Conservation (phyloP, 202 grass and related monocot species). For the Panicum virgatum region DNA sequence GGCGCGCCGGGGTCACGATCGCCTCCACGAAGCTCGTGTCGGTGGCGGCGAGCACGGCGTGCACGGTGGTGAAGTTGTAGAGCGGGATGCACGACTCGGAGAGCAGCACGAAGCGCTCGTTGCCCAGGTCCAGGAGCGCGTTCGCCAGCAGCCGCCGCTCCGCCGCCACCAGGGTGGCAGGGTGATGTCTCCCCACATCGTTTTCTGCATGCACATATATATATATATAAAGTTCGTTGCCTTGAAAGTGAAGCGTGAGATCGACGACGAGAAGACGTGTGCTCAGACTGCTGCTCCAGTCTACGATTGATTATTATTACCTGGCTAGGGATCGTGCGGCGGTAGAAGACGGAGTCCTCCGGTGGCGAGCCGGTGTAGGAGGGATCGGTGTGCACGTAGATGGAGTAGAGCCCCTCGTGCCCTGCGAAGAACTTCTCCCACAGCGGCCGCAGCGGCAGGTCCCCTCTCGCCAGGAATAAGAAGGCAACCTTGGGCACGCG, state of each 20-base stretch:
- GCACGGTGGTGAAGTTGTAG: conserved; percentile 46
- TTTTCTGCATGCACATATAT: conserved; percentile 42
- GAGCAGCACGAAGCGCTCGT: conserved; percentile 71
- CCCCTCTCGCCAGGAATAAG: conserved; percentile 47
- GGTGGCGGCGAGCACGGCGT: conserved; percentile 53
- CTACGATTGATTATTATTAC: background rate
- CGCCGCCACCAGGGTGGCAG: conserved; percentile 65
- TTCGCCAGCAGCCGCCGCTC: conserved; percentile 77
- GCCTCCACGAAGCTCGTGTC: conserved; percentile 59
- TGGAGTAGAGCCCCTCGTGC: conserved; percentile 46
- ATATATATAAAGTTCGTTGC: background rate
- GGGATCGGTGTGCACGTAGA: conserved; percentile 60
- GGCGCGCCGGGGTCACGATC: conserved; percentile 34
- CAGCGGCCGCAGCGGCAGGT: conserved; percentile 45
- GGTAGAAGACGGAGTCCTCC: conserved; percentile 52
- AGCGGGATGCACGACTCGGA: conserved; percentile 80
- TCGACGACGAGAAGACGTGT: background rate
- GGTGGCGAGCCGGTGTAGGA: conserved; percentile 46
- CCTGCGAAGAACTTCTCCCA: conserved; percentile 72
- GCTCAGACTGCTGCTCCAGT: background rate
- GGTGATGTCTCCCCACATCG: conserved; percentile 61
- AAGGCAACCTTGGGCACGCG: conserved; percentile 59
- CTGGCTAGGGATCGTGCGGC: conserved; percentile 62
- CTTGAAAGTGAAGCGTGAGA: background rate
- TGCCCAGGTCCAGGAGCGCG: conserved; percentile 65